Conservation (phyloP, 257 asterid species). For the Nicotiana paniculata region DNA sequence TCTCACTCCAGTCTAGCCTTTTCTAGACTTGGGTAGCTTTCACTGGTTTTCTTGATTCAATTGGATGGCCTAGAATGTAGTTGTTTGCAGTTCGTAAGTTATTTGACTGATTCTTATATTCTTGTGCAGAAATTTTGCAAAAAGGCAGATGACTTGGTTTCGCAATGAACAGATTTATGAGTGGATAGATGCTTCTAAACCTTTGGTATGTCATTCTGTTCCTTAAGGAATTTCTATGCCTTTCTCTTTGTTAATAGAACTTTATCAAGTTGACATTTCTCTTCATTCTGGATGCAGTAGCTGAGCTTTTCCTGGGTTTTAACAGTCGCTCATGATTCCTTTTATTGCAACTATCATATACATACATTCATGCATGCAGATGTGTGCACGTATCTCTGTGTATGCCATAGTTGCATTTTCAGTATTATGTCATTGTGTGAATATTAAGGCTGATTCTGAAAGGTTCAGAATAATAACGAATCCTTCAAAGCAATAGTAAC, state of each 20-base stretch:
- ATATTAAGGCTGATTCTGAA: not conserved
- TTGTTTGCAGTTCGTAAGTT: not conserved
- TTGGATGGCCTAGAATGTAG: not conserved
- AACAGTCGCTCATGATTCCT: not conserved
- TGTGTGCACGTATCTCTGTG: not conserved
- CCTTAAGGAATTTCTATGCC: not conserved
- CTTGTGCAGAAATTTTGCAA: conserved; percentile 79
- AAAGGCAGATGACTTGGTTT: conserved; percentile 95
- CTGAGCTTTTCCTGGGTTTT: not conserved
- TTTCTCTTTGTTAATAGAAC: not conserved
- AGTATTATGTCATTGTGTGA: not conserved
- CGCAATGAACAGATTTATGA: conserved; percentile 91
- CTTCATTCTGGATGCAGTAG: conserved; percentile 4
- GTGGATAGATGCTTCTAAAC: conserved; percentile 91
- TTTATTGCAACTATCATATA: not conserved
- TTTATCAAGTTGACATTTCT: not conserved
- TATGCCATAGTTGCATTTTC: not conserved
- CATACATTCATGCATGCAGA: not conserved
- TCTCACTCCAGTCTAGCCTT: not conserved
- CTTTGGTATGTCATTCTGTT: conserved; percentile 50
- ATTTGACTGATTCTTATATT: not conserved
- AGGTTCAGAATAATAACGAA: not conserved
- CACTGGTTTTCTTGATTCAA: not conserved
- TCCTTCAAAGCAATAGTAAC: not conserved
- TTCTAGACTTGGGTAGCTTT: not conserved